A percentile compares a stretch with the other conserved stretches of the same genome.
phyloP scores from a whole-genome alignment of 148 eudicot species.

The Rhododendron henanense region DNA sequence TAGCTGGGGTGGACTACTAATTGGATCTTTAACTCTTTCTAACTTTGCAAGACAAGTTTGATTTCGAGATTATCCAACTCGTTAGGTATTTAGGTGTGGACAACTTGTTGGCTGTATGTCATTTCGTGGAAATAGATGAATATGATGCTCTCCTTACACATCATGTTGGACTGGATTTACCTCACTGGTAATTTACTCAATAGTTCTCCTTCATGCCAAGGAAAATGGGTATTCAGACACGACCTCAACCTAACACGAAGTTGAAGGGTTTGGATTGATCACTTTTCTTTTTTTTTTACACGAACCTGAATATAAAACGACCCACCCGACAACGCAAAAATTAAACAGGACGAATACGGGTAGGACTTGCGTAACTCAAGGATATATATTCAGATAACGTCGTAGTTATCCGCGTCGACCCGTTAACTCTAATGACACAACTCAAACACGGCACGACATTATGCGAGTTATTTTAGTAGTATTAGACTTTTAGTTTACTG shows the following conservation, averaged over 20 bases:
- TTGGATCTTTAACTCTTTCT: neutral
- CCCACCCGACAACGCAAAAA: neutral
- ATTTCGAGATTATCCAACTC: neutral
- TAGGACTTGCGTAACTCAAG: neutral
- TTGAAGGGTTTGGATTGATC: neutral
- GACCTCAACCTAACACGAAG: too few species aligned
- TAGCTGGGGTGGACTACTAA: neutral
- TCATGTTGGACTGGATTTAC: neutral
- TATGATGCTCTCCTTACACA: neutral
- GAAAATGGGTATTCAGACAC: neutral
- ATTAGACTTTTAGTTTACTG: too few species aligned
- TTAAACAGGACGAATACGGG: neutral
- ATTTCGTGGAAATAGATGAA: neutral
- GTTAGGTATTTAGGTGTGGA: neutral
- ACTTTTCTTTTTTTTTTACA: neutral
- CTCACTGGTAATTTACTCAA: too few species aligned
- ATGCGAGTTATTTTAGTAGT: neutral
- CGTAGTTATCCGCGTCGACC: too few species aligned
- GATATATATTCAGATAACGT: too few species aligned
- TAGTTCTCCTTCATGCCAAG: neutral
- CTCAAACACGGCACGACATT: neutral
- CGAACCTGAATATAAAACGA: neutral
- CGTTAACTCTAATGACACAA: too few species aligned
- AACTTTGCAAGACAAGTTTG: neutral
- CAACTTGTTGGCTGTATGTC: neutral